Conservation (phyloP, 1,284 basidiomycete genomes). For the Ustilago lituana region DNA sequence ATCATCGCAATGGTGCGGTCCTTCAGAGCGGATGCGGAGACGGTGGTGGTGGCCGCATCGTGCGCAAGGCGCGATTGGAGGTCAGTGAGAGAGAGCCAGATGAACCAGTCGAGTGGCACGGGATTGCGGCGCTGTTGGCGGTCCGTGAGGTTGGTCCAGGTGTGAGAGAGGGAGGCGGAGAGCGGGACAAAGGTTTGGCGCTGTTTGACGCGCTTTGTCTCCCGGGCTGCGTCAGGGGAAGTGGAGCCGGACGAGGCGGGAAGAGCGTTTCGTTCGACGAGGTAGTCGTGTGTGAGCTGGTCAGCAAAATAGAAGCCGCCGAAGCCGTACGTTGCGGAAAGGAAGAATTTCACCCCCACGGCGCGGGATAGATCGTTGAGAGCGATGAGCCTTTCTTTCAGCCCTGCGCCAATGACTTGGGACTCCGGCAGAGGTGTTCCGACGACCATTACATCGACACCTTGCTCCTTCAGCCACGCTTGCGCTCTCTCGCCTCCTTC, state of each 20-base stretch:
- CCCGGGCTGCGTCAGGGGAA: conserved; percentile 12
- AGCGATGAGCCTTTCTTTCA: conserved; percentile 71
- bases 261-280: conserved; percentile 74
- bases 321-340: conserved; percentile 87
- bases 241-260: conserved; percentile 1
- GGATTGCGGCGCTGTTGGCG: conserved; percentile 19
- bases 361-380: conserved; percentile 80
- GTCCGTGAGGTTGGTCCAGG: conserved; percentile 73
- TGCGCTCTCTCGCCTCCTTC: conserved; percentile 36
- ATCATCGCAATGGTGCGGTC: conserved; percentile 15
- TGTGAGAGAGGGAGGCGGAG: conserved; percentile 70
- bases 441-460: conserved; percentile 67
- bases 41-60: background rate
- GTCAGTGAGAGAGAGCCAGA: conserved; percentile 22
- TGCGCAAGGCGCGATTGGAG: conserved; percentile 6
- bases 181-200: conserved; percentile 76
- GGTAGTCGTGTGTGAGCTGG: conserved; percentile 83
- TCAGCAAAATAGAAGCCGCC: conserved; percentile 94
- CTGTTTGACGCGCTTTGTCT: conserved; percentile 73
- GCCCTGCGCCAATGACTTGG: background rate
- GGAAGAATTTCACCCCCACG: conserved; percentile 74
- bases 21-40: conserved; percentile 10
- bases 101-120: conserved; percentile 35
- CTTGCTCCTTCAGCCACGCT: conserved; percentile 69
- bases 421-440: conserved; percentile 9